These are phyloP conservation scores for Xylariaceae sp. DNA, from an alignment of 2,329 filamentous ascomycete species.

Conservation along the genomic window DNA sequence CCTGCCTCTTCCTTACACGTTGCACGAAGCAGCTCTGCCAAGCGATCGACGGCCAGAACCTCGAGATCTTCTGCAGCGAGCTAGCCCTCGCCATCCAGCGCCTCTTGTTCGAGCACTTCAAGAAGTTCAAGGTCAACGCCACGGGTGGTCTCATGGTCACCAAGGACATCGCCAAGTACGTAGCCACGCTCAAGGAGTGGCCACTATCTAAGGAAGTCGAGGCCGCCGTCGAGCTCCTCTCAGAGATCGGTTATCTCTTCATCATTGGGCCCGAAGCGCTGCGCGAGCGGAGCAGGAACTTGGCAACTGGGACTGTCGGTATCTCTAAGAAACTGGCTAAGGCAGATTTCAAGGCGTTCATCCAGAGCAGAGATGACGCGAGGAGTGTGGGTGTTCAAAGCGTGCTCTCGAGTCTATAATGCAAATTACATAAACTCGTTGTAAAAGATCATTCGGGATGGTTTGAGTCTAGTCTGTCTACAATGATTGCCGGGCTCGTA, in stretches of 20 bases:
- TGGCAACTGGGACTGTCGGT: conserved; percentile 38
- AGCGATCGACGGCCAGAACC: conserved; percentile 78
- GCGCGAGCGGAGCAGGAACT: conserved; percentile 62
- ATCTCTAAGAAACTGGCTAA: conserved; percentile 55
- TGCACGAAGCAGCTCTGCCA: conserved; percentile 59
- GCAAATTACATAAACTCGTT: too few relatives aligned
- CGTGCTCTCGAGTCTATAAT: conserved; percentile 63
- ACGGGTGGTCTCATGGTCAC: conserved; percentile 92
- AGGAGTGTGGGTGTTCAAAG: conserved; percentile 77
- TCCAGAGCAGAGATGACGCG: conserved; percentile 80
- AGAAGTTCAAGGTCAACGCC: conserved; percentile 88
- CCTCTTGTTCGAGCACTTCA: conserved; percentile 87
- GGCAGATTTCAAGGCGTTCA: conserved; percentile 76
- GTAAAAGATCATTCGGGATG: too few relatives aligned
- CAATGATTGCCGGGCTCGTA: too few relatives aligned
- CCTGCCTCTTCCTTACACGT: conserved; percentile 74
- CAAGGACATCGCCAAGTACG: conserved; percentile 93
- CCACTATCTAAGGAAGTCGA: conserved; percentile 65
- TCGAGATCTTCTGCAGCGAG: conserved; percentile 78
- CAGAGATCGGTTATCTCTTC: conserved; percentile 92
- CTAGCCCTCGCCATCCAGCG: conserved; percentile 73
- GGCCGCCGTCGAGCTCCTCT: conserved; percentile 74
- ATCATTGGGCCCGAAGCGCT: conserved; percentile 83
- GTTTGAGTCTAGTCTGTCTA: too few relatives aligned
- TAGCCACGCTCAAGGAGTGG: conserved; percentile 80